Evolutionary conservation across 1,284 basidiomycete genomes (phyloP).

Genomic region (Wolfiporia cocos): DNA sequence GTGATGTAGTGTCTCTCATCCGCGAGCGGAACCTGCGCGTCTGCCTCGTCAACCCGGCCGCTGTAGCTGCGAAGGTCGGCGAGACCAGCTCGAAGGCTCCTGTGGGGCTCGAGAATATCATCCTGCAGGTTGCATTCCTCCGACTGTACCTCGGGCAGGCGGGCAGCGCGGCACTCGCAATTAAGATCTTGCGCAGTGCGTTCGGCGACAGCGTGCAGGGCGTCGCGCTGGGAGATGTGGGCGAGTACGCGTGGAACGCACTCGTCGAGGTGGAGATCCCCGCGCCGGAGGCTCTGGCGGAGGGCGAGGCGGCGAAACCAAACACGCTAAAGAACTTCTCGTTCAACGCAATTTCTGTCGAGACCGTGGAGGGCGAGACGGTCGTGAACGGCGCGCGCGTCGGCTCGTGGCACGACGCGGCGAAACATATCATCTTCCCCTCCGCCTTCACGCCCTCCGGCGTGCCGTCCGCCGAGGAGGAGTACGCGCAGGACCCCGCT

Average conservation of each 20-base stretch:
- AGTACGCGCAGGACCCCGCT: conserved; percentile 56
- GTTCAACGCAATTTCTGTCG: conserved; percentile 65
- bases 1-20: conserved; percentile 35
- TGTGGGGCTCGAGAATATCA: conserved; percentile 42
- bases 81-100: conserved; percentile 24
- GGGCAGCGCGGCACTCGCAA: conserved; percentile 47
- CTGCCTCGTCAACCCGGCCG: conserved; percentile 51
- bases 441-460: conserved; percentile 62
- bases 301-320: conserved; percentile 19
- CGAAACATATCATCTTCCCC: conserved; percentile 86
- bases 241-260: conserved; percentile 48
- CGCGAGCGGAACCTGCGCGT: conserved; percentile 45
- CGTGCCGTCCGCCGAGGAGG: conserved; percentile 30
- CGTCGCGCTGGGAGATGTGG: conserved; percentile 41
- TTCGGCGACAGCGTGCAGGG: conserved; percentile 38
- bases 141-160: conserved; percentile 63
- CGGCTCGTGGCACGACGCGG: conserved; percentile 81
- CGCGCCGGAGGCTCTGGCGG: conserved; percentile 12
- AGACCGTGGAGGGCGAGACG: conserved; percentile 46
- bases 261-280: conserved; percentile 47
- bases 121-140: conserved; percentile 62
- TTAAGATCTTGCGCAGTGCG: conserved; percentile 40
- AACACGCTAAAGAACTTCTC: conserved; percentile 51
- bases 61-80: conserved; percentile 19
- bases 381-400: conserved; percentile 57